Evolutionary conservation across 2,329 filamentous ascomycete species (phyloP).

Genomic region (Fusarium heterosporum): DNA sequence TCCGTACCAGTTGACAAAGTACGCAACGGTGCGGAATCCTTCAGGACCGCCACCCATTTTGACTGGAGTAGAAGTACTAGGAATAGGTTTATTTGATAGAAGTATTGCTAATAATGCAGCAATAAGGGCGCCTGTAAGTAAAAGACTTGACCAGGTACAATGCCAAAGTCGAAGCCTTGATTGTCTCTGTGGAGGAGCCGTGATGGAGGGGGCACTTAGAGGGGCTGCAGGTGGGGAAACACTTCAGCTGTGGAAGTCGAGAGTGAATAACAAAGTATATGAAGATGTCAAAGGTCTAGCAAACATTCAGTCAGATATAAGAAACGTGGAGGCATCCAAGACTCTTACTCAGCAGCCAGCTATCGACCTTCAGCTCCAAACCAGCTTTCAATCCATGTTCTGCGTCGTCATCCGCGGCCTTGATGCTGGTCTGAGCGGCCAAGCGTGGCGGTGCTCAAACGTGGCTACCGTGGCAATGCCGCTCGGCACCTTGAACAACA

Average conservation of each 20-base stretch:
- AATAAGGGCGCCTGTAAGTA: slow-evolving; percentile 19
- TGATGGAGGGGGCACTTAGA: slow-evolving; percentile 38
- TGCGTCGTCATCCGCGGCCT: slow-evolving; percentile 41
- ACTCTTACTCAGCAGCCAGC: slow-evolving; percentile 37
- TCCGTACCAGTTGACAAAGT: slow-evolving; percentile 76
- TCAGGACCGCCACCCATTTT: slow-evolving; percentile 59
- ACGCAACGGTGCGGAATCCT: slow-evolving; percentile 75
- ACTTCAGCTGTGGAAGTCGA: slow-evolving; percentile 12
- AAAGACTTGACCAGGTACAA: slow-evolving; percentile 26
- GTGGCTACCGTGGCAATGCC: slow-evolving; percentile 39
- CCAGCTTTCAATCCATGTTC: slow-evolving; percentile 22
- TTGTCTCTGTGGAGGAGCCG: slow-evolving; percentile 29
- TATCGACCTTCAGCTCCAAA: slow-evolving; percentile 12
- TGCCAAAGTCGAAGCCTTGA: slow-evolving; percentile 15
- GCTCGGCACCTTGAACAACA: slow-evolving; percentile 3
- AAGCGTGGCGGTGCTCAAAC: slow-evolving; percentile 38
- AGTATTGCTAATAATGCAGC: slow-evolving; percentile 18
- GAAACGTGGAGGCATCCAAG: slow-evolving; percentile 30
- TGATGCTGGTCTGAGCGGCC: slow-evolving; percentile 27
- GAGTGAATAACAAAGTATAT: neutral
- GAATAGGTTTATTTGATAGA: slow-evolving; percentile 12
- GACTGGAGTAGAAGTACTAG: slow-evolving; percentile 9
- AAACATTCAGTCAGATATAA: slow-evolving; percentile 27
- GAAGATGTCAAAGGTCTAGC: neutral
- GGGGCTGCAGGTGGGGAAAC: slow-evolving; percentile 30